Evolutionary conservation across 177 flowering plant genomes (phyloP), one percentile per base, ranked within the genome.

Genomic region (Vitis hybrid): DNA sequence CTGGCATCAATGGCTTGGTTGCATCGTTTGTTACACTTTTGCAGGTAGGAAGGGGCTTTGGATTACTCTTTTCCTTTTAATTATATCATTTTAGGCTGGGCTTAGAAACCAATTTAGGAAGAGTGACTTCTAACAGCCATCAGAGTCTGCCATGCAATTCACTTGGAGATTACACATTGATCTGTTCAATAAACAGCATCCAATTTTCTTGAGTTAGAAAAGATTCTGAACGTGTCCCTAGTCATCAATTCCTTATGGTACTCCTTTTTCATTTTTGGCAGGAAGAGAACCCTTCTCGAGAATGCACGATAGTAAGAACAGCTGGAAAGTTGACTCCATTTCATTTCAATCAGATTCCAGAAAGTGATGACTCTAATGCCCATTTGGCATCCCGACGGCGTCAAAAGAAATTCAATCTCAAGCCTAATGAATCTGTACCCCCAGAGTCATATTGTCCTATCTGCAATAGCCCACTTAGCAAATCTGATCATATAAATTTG

Each of bases 231-330:
- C 40, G 0, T 0, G 5, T 34, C 40, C 40, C 5, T 34, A 34
- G 40, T 34, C 0, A 34, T 34, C 40, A 34, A 34, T 34, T 34
- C 40, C 40, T 34, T 34, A 34, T 34, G 40, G 40, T 4, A 34
- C 40, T 34, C 40, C 5, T 34, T 34, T 34, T 34, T 34, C 4
- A 34, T 5, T 5, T 52, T 64, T 77, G 79, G 61, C 90, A 95
- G 97, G 87, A 90, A 82, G 99, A 95, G 76, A 91, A 95, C 78
- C 92, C 91, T 78, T 87, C 97, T 60, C 89, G 99, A 10, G 97
- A 90, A 67, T 83, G 88, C 74, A 93, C 98, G 49, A 93, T 93
- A 75, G 83, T 95, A 57, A 82, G 97, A 72, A 95, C 98, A 32
- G 98, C 97, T 67, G 97, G 90, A 69, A 95, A 95, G 87, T 92